Evolutionary conservation across 305 asterid genomes (phyloP).

Genomic region (Rubia tinctorum): DNA sequence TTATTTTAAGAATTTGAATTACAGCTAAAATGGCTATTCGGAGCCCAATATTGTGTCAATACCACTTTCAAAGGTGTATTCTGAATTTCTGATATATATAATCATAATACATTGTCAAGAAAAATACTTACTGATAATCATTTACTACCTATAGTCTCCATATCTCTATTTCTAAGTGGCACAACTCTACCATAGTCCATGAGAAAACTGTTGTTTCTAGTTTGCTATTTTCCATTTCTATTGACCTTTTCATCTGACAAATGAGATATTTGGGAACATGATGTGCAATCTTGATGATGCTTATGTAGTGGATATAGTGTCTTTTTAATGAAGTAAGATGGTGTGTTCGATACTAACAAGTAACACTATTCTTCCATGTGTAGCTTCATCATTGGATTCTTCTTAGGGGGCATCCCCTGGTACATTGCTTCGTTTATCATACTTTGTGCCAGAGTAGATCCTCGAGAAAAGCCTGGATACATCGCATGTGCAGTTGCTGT

Average conservation of each 20-base stretch:
- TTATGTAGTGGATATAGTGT: not conserved
- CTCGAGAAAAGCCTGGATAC: constrained; percentile 88
- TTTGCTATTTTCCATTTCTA: not conserved
- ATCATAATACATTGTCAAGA: not conserved
- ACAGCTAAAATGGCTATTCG: not conserved
- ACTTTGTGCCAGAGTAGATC: constrained; percentile 62
- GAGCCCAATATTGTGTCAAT: not conserved
- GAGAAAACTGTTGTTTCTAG: not conserved
- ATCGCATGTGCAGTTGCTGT: constrained; percentile 68
- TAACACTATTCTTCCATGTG: constrained; percentile 19
- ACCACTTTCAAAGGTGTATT: not conserved
- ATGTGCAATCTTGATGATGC: not conserved
- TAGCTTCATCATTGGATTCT: constrained; percentile 87
- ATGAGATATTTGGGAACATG: not conserved
- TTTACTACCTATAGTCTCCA: not conserved
- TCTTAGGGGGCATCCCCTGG: constrained; percentile 83
- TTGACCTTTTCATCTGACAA: not conserved
- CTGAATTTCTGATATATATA: not conserved
- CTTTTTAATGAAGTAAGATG: not conserved
- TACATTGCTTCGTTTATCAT: constrained; percentile 60
- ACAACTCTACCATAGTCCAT: not conserved
- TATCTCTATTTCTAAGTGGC: not conserved
- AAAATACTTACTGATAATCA: not conserved
- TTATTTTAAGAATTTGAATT: not conserved
- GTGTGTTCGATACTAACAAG: not conserved